A percentile compares a stretch with the other conserved stretches of the same genome.
phyloP scores from a whole-genome alignment of 2,329 filamentous ascomycete species.

The Sarocladiaceae sp. region DNA sequence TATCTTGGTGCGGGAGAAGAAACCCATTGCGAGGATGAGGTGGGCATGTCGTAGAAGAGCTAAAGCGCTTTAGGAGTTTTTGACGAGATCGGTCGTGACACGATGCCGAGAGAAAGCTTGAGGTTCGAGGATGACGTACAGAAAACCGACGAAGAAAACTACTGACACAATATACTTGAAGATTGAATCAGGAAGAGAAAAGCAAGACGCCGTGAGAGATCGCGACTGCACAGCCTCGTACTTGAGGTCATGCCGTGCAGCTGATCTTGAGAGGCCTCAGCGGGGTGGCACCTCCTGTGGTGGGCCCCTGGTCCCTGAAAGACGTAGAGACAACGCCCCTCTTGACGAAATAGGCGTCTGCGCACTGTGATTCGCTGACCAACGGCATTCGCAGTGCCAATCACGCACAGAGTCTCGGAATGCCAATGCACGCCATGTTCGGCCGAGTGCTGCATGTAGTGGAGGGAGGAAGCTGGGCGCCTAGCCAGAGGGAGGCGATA shows the following conservation, averaged over 20 bases:
- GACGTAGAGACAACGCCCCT: neutral
- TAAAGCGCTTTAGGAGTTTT: too few species aligned
- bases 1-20: slow-evolving; percentile 7
- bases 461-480: neutral
- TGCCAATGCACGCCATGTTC: slow-evolving; percentile 3
- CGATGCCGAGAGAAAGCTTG: too few species aligned
- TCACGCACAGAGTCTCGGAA: neutral
- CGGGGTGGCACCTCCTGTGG: neutral
- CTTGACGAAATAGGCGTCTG: neutral
- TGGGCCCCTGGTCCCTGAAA: neutral
- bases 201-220: neutral
- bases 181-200: too few species aligned
- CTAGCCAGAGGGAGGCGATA: neutral
- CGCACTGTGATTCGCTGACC: neutral
- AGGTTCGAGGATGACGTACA: too few species aligned
- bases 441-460: neutral
- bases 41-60: neutral
- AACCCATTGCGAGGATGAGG: slow-evolving; percentile 2
- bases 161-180: too few species aligned
- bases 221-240: neutral
- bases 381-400: slow-evolving; percentile 1
- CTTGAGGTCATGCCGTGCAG: neutral
- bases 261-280: neutral
- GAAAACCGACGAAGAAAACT: too few species aligned
- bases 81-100: too few species aligned